Evolutionary conservation across 2,329 filamentous ascomycete genomes (phyloP).

Genomic region (Calonectria ilicicola): DNA sequence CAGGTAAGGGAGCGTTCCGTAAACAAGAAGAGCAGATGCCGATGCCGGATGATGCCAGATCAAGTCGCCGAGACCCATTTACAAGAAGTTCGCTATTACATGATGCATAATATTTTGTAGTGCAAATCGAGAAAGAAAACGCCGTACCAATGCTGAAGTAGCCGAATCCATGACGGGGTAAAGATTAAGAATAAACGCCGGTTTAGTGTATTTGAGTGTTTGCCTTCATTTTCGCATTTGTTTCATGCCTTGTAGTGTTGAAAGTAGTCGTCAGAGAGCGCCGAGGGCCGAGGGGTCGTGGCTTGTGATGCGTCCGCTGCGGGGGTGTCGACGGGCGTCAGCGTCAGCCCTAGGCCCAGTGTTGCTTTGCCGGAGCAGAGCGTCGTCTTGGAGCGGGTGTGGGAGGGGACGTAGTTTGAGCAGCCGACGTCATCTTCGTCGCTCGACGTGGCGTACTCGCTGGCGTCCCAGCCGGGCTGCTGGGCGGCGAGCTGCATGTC

Average conservation of each 20-base stretch:
- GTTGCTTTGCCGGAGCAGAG: slow-evolving; percentile 39
- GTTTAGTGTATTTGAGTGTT: slow-evolving; percentile 19
- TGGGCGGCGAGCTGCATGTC: slow-evolving; percentile 72
- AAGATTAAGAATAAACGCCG: slow-evolving; percentile 32
- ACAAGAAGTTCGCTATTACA: slow-evolving; percentile 15
- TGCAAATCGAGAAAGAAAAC: background rate
- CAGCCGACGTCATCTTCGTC: slow-evolving; percentile 42
- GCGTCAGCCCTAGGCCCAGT: slow-evolving; percentile 39
- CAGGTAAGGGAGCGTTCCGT: slow-evolving; percentile 23
- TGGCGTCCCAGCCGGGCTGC: slow-evolving; percentile 42
- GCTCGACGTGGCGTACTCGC: slow-evolving; percentile 44
- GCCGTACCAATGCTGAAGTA: slow-evolving; percentile 14
- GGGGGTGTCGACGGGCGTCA: slow-evolving; percentile 43
- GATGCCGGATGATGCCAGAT: slow-evolving; percentile 33
- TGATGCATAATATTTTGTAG: slow-evolving; percentile 10
- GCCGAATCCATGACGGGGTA: background rate
- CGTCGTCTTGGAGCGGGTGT: slow-evolving; percentile 51
- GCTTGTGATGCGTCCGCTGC: slow-evolving; percentile 25
- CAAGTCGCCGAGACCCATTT: slow-evolving; percentile 29
- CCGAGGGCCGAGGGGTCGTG: slow-evolving; percentile 35
- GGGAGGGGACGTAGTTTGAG: slow-evolving; percentile 44
- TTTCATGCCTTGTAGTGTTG: slow-evolving; percentile 35
- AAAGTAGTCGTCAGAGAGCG: slow-evolving; percentile 39
- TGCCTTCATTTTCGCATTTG: background rate
- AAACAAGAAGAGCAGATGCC: slow-evolving; percentile 18